Evolutionary conservation across 352 stramenopile genomes (phyloP), one percentile per base, ranked within the genome.

Genomic region (Pseudoperonospora humuli): DNA sequence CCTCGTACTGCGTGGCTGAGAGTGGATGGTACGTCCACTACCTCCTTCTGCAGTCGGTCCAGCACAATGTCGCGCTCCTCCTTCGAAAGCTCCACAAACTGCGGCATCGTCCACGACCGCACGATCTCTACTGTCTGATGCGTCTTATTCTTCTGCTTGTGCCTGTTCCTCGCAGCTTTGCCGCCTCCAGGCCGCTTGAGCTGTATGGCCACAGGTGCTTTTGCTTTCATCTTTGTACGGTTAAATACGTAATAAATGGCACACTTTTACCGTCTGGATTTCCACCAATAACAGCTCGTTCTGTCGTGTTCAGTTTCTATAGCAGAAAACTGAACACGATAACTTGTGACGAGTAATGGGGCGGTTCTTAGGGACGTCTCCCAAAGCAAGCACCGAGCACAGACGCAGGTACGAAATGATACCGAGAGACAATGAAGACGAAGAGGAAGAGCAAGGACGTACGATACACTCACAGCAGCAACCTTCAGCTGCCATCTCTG

Each of bases 31-130:
- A 61, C 37, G 25, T 51, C 35, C 11, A 34, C 51, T 17, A 90
- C 61, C 46, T 90, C 77, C 43, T 82, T 86, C 36, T 69, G 43
- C 39, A 90, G 54, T 11, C 75, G 70, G 37, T 80, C 72, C n/a
- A 90, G 50, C 39, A 90, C 75, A 29, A 90, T 90, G 38, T 86
- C 77, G 32, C 75, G 75, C 23, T 84, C 73, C 34, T 90, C 77
- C 45, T 84, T 84, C 5, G 60, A 5, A 11, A 90, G 54, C 47
- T 84, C 73, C 26, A 70, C 51, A 33, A 74, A 84, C 54, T 87
- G 77, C 39, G 67, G 42, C 3, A 54, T 6, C 14, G 55, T 57
- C 67, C 70, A 88, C 9, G 71, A 62, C 1, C 74, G 63, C 26
- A 52, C 45, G 15, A 68, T 52, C 9, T 49, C 43, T 20, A 52